phyloP scores from a whole-genome alignment of 768 basidiomycete species.

The Leccinum imitatum region DNA sequence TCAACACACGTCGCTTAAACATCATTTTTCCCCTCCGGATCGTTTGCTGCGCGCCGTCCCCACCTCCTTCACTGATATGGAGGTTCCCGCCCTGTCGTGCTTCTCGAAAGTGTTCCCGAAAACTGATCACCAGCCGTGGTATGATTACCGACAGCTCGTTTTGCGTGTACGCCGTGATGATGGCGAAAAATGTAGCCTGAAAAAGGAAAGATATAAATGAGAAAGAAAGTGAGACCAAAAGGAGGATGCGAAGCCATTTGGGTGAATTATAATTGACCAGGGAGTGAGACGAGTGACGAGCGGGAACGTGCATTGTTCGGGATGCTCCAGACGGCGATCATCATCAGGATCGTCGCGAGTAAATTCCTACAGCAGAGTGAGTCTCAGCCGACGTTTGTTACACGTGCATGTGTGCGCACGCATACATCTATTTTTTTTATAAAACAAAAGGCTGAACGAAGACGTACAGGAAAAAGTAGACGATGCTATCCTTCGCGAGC shows the following conservation, averaged over 20 bases:
- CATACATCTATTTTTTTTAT: background rate
- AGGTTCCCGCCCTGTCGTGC: background rate
- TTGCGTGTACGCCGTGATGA: conserved; percentile 18
- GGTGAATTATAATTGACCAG: background rate
- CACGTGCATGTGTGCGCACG: background rate
- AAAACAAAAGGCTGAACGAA: background rate
- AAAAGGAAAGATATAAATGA: background rate
- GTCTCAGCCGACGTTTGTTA: background rate
- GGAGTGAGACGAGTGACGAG: background rate
- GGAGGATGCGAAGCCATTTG: background rate
- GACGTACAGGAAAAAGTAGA: conserved; percentile 21
- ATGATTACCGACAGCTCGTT: conserved; percentile 19
- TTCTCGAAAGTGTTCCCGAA: conserved; percentile 17
- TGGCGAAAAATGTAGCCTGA: conserved; percentile 7
- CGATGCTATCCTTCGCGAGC: conserved; percentile 18
- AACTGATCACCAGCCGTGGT: conserved; percentile 22
- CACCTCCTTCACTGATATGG: background rate
- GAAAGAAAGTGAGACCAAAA: background rate
- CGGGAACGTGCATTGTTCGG: conserved; percentile 11
- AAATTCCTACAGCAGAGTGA: conserved; percentile 8
- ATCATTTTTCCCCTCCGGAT: conserved; percentile 10
- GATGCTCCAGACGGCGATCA: conserved; percentile 17
- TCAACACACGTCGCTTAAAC: conserved; percentile 2
- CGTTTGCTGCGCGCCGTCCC: background rate
- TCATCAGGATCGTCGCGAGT: conserved; percentile 16